Evolutionary conservation across 495 filamentous ascomycete genomes (phyloP), one percentile per base, ranked within the genome.

Genomic region (Xylaria curta): DNA sequence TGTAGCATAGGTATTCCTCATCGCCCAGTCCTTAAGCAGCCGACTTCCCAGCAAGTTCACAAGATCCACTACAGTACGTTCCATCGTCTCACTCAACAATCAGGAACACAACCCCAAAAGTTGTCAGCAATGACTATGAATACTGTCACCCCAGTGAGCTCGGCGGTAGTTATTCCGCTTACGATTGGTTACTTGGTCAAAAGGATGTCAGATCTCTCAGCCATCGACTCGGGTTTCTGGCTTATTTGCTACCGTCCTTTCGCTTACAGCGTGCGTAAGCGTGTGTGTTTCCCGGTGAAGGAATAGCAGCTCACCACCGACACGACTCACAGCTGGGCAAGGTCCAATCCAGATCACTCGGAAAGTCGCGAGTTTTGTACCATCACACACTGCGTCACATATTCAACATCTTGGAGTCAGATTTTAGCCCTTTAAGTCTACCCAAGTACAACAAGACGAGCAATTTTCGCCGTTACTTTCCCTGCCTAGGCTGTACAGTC

Each of bases 261-360:
- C 13, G 65, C 65, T 67, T 67, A 67, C 21, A 67, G 56, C 26
- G 21, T 17, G 33, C 36, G 65, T 67, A 51, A 66, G 63, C 65
- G 56, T 67, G 26, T 31, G 49, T 31, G 33, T 54, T 54, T 8
- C 44, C 33, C 65, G 47, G 65, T 33, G 17, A 67, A 38, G 36
- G 21, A 42, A 6, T 19, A 33, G 26, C 19, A 44, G 21, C 33
- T 67, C 49, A 56, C 33, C 33, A 67, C 6, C n/a, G 8, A 42
- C 40, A 36, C 31, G 13, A 40, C 47, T 56, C 36, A 21, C 13
- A 24, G 46, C 46, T 24, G 10, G 24, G 28, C 42, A 44, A 36
- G 56, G 65, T 42, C 17, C 4, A 56, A 44, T 26, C 5, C n/a
- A 28, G 31, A 56, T 67, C 2, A 4, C 47, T 44, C 21, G 36